Evolutionary conservation across 108 stramenopile species (phyloP), one percentile per base, ranked within the genome.

Genomic region (Skeletonema menzelii): DNA sequence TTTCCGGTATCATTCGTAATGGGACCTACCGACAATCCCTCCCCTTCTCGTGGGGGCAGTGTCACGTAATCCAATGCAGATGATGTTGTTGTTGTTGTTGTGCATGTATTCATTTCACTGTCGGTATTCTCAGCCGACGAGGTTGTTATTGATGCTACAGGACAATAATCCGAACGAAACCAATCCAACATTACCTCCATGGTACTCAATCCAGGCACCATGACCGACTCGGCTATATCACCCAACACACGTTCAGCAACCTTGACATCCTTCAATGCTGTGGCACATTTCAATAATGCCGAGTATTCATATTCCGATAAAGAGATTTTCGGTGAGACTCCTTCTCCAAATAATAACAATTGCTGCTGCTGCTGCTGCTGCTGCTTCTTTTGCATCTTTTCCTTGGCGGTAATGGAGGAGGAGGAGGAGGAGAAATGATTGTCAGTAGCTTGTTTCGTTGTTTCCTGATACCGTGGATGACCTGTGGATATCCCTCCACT

Each of bases 161-260:
- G 0, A 42, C 24, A n/a, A 10, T 31, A 1, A 71, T 79, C 67
- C 11, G 80, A 82, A 32, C 79, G 75, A 66, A 91, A 95, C 95
- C 95, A 95, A 40, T 79, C 65, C 27, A 86, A 46, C 55, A 95
- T 86, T 3, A 67, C 73, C n/a, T 78, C 42, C 1, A 73, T 77
- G 17, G 89, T 86, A 10, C 66, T 82, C 60, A 83, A 72, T 46
- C 84, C 80, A 10, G 95, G 95, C 2, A 95, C 78, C 61, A 89
- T 69, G 13, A 95, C 87, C 69, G 82, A 83, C 59, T 95, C 91
- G 5, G 92, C 89, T 26, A 95, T 46, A 63, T 91, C 88, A 28
- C 84, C 76, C 71, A 95, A 72, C 0, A 90, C 83, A 5, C 85
- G 67, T 72, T 86, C 85, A 63, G 91, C 70, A 10, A 92, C 84